Evolutionary conservation across 2,329 filamentous ascomycete species (phyloP), one percentile per base, ranked within the genome.

Genomic region (Alternaria sp.): DNA sequence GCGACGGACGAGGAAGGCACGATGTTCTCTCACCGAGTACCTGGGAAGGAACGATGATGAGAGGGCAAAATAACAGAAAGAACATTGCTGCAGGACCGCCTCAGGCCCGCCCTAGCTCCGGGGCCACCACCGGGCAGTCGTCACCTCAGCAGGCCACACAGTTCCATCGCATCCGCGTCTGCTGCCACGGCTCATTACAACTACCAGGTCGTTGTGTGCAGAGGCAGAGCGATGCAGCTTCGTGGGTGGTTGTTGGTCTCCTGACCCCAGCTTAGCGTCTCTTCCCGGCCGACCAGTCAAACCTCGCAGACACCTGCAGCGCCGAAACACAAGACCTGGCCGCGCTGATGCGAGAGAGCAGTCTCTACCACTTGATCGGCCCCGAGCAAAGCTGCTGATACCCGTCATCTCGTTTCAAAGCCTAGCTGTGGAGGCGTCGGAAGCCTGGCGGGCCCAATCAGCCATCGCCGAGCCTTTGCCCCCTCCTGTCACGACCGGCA

Each of bases 241-340:
- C 57, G 61, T 74, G 73, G 60, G 62, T 75, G 73, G 74, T 67
- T 58, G 70, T 68, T 54, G 67, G 58, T 54, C 54, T 49, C 61
- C 44, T 41, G 51, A 57, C 56, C 65, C 67, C 68, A 56, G 62
- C 60, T 61, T 72, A 71, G 71, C 62, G 63, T 37, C 13, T 39
- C 49, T 39, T 21, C 2, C 11, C 44, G 44, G 44, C 53, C 33
- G 51, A 33, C 73, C 71, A 75, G 68, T 73, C 69, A 70, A 29
- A 31, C 34, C 14, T 34, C 63, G 31, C 51, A 68, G 24, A 28
- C 36, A n/a, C 39, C 42, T 37, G 26, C 52, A 42, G 54, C 44
- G 21, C 40, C 40, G 63, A 52, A 55, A 65, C 61, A 65, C 60
- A 63, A 53, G 58, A 54, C 58, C 60, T 60, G 40, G 58, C 51